Conservation (phyloP, 2,329 filamentous ascomycete species). For the Lomentospora prolificans region DNA sequence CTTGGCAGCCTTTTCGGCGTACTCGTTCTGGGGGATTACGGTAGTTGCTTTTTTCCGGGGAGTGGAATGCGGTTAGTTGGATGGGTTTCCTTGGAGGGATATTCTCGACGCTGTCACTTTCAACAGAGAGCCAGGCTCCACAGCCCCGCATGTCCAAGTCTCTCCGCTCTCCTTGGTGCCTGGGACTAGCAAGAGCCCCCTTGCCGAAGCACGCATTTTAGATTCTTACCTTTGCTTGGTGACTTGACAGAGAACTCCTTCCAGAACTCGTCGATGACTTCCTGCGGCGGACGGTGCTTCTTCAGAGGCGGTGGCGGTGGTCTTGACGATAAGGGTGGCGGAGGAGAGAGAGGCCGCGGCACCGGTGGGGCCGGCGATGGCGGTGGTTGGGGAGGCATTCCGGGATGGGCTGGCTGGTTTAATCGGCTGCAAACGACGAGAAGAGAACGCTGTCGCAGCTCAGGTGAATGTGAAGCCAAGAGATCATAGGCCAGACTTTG, state of each 20-base stretch:
- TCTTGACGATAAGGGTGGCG: constrained; percentile 22
- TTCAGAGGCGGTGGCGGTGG: constrained; percentile 6
- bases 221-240: constrained; percentile 52
- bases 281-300: constrained; percentile 53
- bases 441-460: background rate
- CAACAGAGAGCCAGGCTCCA: too few relatives aligned
- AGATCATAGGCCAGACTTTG: too few relatives aligned
- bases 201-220: background rate
- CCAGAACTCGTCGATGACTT: constrained; percentile 65
- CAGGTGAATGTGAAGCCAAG: too few relatives aligned
- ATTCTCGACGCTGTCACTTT: too few relatives aligned
- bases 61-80: background rate
- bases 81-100: background rate
- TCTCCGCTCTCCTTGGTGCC: background rate
- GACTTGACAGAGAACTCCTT: constrained; percentile 58
- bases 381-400: background rate
- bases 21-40: constrained; percentile 58
- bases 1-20: constrained; percentile 50
- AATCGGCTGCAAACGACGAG: background rate
- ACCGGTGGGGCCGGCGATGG: constrained; percentile 2
- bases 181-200: background rate
- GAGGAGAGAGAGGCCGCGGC: constrained; percentile 31
- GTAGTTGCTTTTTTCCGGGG: constrained; percentile 41
- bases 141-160: too few relatives aligned
- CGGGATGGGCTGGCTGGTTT: background rate